Evolutionary conservation across 108 stramenopile genomes (phyloP).

Genomic region (Halocafeteria seosinensis): DNA sequence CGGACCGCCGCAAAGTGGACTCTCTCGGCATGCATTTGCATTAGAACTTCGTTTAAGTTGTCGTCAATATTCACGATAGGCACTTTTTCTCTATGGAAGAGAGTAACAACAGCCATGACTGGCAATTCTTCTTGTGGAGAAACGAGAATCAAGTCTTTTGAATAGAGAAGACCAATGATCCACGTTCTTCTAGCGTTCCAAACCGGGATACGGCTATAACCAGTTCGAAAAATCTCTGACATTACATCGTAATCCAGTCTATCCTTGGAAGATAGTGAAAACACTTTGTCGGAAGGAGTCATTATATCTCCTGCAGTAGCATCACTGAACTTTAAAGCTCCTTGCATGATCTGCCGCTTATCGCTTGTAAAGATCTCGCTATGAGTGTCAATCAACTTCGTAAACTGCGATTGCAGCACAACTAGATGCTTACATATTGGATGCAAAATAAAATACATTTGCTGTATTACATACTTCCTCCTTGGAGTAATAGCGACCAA

Average conservation of each 20-base stretch:
- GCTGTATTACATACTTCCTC: no score
- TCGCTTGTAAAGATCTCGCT: slow-evolving; percentile 63
- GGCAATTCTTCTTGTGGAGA: slow-evolving; percentile 83
- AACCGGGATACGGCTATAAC: slow-evolving; percentile 74
- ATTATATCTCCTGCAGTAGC: slow-evolving; percentile 68
- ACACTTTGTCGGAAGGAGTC: slow-evolving; percentile 71
- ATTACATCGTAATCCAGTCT: slow-evolving; percentile 71
- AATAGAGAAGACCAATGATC: slow-evolving; percentile 76
- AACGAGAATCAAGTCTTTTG: slow-evolving; percentile 93
- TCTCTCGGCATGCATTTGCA: slow-evolving; percentile 59
- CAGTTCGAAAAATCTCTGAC: slow-evolving; percentile 81
- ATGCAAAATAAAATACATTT: no score
- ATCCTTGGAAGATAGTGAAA: slow-evolving; percentile 71
- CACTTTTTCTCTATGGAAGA: slow-evolving; percentile 62
- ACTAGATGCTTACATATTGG: slow-evolving; percentile 51
- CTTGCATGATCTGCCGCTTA: slow-evolving; percentile 70
- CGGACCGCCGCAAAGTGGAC: slow-evolving; percentile 82
- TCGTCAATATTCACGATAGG: slow-evolving; percentile 67
- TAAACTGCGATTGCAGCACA: slow-evolving; percentile 6
- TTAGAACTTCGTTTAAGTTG: slow-evolving; percentile 65
- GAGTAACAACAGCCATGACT: slow-evolving; percentile 61
- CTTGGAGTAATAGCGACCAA: slow-evolving; percentile 67
- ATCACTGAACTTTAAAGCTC: slow-evolving; percentile 69
- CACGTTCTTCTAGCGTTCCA: slow-evolving; percentile 44
- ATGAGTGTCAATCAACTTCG: slow-evolving; percentile 61